A percentile compares a stretch with the other conserved stretches of the same genome.
phyloP scores from a whole-genome alignment of 345 rosid genomes.

The Boechera divaricarpa region DNA sequence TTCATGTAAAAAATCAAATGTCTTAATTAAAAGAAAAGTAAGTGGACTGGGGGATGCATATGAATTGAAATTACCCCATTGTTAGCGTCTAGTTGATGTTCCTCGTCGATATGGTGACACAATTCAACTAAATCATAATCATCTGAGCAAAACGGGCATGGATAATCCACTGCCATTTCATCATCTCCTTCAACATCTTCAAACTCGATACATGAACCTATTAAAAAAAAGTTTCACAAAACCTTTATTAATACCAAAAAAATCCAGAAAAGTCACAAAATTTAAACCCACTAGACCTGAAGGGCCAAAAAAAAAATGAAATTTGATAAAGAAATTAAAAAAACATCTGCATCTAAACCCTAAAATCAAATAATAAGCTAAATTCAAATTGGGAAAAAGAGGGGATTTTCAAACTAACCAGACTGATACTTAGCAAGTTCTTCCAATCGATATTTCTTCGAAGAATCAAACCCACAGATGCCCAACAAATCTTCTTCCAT shows the following conservation, averaged over 20 bases:
- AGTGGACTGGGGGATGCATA: neutral
- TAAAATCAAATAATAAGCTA: neutral
- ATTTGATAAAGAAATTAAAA: neutral
- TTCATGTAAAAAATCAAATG: slow-evolving; percentile 22
- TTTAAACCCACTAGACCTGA: neutral
- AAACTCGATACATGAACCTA: slow-evolving; percentile 42
- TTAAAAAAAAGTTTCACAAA: neutral
- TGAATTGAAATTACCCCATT: slow-evolving; percentile 38
- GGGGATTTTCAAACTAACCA: slow-evolving; percentile 33
- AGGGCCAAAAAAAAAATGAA: neutral
- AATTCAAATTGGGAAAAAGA: neutral
- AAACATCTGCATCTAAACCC: neutral
- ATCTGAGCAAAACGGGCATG: slow-evolving; percentile 44
- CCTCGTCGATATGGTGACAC: slow-evolving; percentile 45
- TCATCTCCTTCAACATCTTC: slow-evolving; percentile 42
- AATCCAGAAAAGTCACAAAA: slow-evolving; percentile 3
- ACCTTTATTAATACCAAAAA: slow-evolving; percentile 1
- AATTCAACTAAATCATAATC: slow-evolving; percentile 43
- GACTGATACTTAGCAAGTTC: slow-evolving; percentile 38
- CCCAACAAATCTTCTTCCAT: slow-evolving; percentile 36
- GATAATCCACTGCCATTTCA: slow-evolving; percentile 44
- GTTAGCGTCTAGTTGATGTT: slow-evolving; percentile 36
- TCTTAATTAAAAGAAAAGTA: neutral
- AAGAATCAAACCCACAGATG: slow-evolving; percentile 38
- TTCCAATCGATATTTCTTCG: slow-evolving; percentile 35